Evolutionary conservation across 2,329 filamentous ascomycete genomes (phyloP).

Genomic region (Lachnellula hyalina): DNA sequence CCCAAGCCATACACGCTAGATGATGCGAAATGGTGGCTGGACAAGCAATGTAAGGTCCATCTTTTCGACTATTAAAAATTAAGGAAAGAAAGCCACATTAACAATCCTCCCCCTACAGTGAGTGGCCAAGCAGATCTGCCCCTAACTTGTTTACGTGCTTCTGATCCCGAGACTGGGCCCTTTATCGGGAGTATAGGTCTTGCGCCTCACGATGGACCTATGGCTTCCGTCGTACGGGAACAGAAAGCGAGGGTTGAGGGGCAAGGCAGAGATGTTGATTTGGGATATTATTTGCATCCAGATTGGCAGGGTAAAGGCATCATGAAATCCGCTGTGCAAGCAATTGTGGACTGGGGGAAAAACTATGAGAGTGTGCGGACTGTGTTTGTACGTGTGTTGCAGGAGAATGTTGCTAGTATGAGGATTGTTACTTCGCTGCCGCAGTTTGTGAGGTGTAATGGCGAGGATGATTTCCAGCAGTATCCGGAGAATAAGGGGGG

Average conservation of each 20-base stretch:
- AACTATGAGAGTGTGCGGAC: constrained; percentile 3
- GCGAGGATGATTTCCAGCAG: not conserved
- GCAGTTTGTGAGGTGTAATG: constrained; percentile 8
- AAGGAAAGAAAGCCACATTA: not conserved
- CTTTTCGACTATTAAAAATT: not conserved
- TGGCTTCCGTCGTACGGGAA: too few species aligned
- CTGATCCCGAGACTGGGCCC: not conserved
- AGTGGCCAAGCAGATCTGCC: not conserved
- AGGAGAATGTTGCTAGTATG: constrained; percentile 11
- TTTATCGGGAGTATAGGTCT: constrained; percentile 5
- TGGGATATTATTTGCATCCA: constrained; percentile 17
- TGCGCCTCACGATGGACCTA: not conserved
- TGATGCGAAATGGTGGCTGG: constrained; percentile 13
- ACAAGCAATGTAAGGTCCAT: not conserved
- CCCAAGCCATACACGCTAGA: constrained; percentile 9
- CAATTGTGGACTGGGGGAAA: constrained; percentile 6
- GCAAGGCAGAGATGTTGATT: not conserved
- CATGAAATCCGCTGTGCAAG: constrained; percentile 8
- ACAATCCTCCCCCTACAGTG: not conserved
- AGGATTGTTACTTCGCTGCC: constrained; percentile 5
- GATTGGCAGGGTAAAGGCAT: constrained; percentile 11
- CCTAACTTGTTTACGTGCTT: constrained; percentile 1
- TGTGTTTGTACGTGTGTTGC: constrained; percentile 5
- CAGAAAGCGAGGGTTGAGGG: not conserved
- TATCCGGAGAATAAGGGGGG: constrained; percentile 18